Conservation (phyloP, 129 eudicot species). For the Kitagawia praeruptora region DNA sequence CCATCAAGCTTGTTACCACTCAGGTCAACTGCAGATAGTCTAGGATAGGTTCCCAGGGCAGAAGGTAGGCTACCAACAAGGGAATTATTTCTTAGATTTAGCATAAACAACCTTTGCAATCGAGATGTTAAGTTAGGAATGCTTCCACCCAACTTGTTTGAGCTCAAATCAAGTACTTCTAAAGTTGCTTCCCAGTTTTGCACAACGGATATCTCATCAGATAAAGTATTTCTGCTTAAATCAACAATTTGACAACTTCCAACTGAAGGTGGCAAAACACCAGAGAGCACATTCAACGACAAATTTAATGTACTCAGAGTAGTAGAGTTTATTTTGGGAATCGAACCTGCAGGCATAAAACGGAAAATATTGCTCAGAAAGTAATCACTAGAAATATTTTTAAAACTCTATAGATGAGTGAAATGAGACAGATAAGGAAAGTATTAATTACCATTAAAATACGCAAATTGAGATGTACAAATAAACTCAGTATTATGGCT, state of each 20-base stretch:
- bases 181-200: constrained; percentile 51
- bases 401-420: neutral
- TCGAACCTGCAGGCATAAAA: constrained; percentile 42
- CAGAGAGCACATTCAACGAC: constrained; percentile 62
- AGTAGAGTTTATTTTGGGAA: constrained; percentile 61
- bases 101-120: constrained; percentile 40
- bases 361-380: neutral
- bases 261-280: constrained; percentile 55
- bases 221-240: constrained; percentile 54
- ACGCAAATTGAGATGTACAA: neutral
- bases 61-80: constrained; percentile 54
- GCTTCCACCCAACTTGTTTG: constrained; percentile 66
- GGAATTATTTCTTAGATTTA: constrained; percentile 70
- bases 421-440: neutral
- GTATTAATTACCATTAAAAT: neutral
- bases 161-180: constrained; percentile 77
- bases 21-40: constrained; percentile 50
- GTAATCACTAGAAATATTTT: neutral
- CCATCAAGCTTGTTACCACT: constrained; percentile 72
- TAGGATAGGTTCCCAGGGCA: constrained; percentile 36
- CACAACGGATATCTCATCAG: constrained; percentile 43
- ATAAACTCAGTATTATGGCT: neutral
- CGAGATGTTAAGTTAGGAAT: constrained; percentile 50
- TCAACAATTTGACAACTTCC: constrained; percentile 62
- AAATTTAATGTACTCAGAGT: constrained; percentile 50